A percentile compares a stretch with the other conserved stretches of the same genome.
These are phyloP conservation scores for Taxawa tesnikishii DNA, from an alignment of 2,329 filamentous ascomycete species.

Conservation along the genomic window DNA sequence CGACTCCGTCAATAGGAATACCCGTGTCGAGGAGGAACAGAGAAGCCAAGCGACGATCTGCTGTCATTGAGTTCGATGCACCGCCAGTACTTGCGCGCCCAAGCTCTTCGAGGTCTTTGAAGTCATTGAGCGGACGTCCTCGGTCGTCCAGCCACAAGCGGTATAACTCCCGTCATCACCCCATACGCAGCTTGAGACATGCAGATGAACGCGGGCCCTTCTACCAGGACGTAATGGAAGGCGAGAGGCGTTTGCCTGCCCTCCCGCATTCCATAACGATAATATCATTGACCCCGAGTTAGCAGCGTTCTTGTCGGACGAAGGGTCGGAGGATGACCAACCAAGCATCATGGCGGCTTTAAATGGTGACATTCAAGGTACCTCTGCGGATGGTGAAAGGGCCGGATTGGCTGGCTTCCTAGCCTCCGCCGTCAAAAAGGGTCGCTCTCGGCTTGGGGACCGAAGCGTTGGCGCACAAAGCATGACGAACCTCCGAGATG, in stretches of 20 bases:
- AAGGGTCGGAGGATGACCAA: constrained; percentile 78
- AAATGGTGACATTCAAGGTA: constrained; percentile 35
- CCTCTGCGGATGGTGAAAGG: constrained; percentile 56
- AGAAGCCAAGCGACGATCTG: constrained; percentile 71
- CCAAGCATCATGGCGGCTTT: constrained; percentile 71
- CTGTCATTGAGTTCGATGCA: constrained; percentile 79
- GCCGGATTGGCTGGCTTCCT: constrained; percentile 60
- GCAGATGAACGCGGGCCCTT: constrained; percentile 81
- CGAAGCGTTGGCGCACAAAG: constrained; percentile 63
- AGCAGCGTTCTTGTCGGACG: constrained; percentile 89
- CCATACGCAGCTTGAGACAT: constrained; percentile 62
- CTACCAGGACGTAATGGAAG: constrained; percentile 54
- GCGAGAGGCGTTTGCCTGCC: constrained; percentile 40
- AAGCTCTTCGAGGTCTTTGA: constrained; percentile 83
- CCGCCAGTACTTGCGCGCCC: constrained; percentile 70
- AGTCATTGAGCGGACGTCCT: constrained; percentile 57
- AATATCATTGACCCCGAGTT: constrained; percentile 97
- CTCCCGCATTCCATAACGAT: constrained; percentile 95
- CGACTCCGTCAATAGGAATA: constrained; percentile 51
- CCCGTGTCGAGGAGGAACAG: constrained; percentile 54
- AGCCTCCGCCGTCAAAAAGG: constrained; percentile 56
- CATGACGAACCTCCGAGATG: constrained; percentile 50
- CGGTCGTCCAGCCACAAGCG: constrained; percentile 71
- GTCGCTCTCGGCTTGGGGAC: constrained; percentile 58
- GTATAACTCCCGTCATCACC: constrained; percentile 77